Conservation (phyloP, 805 yeast species). For the Metschnikowia bowlesiae region DNA sequence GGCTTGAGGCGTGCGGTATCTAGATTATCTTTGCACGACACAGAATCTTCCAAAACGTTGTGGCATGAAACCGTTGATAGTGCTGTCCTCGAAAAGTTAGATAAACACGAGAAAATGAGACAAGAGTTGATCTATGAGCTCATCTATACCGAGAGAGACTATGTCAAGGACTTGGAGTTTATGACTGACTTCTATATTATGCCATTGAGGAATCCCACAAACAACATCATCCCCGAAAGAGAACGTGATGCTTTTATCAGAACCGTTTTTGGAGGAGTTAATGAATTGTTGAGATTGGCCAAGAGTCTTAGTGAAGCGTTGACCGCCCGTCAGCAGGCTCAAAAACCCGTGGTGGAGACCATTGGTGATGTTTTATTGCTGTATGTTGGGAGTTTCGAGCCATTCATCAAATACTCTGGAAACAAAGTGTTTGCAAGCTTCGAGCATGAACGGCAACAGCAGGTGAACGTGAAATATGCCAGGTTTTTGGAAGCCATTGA, state of each 20-base stretch:
- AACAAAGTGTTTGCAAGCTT: slow-evolving; percentile 93
- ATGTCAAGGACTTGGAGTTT: slow-evolving; percentile 90
- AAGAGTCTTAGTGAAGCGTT: slow-evolving; percentile 83
- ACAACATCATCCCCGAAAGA: slow-evolving; percentile 76
- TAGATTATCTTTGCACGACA: slow-evolving; percentile 60
- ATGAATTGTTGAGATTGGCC: slow-evolving; percentile 81
- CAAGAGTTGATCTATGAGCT: slow-evolving; percentile 95
- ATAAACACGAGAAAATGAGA: slow-evolving; percentile 81
- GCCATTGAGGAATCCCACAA: slow-evolving; percentile 72
- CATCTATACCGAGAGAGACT: slow-evolving; percentile 89
- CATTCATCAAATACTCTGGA: slow-evolving; percentile 90
- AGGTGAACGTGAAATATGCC: slow-evolving; percentile 87
- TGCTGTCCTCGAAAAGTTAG: slow-evolving; percentile 69
- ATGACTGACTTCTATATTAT: slow-evolving; percentile 90
- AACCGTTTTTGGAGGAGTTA: slow-evolving; percentile 85
- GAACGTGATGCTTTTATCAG: slow-evolving; percentile 89
- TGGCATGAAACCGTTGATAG: slow-evolving; percentile 93
- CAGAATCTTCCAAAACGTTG: slow-evolving; percentile 71
- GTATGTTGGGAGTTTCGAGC: slow-evolving; percentile 81
- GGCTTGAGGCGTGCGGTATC: slow-evolving; percentile 75
- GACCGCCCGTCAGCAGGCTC: slow-evolving; percentile 75
- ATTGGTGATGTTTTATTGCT: slow-evolving; percentile 87
- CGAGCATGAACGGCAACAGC: slow-evolving; percentile 90
- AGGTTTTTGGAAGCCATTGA: slow-evolving; percentile 89
- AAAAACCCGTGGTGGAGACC: slow-evolving; percentile 75